A percentile compares a stretch with the other conserved stretches of the same genome.
These are phyloP conservation scores for Poa annua DNA, from an alignment of 176 grass and related monocot genomes.

Conservation along the genomic window DNA sequence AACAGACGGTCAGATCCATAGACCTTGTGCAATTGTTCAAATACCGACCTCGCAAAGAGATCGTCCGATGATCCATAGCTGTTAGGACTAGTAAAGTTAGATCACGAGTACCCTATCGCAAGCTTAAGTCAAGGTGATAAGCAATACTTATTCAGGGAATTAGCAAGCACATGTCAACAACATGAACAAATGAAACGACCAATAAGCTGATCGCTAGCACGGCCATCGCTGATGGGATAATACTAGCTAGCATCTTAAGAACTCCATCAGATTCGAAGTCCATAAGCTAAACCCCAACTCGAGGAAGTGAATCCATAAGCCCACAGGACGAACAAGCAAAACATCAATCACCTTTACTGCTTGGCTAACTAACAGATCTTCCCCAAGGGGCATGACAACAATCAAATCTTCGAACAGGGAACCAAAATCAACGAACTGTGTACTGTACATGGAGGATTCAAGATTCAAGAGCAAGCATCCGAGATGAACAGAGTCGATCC, in stretches of 20 bases:
- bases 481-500: not conserved
- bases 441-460: too few relatives aligned
- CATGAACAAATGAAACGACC: not conserved
- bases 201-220: conserved; percentile 1
- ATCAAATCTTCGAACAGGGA: not conserved
- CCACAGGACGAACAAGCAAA: not conserved
- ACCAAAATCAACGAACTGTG: not conserved
- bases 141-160: not conserved
- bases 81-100: not conserved
- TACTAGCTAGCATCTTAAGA: not conserved
- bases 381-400: not conserved
- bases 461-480: not conserved
- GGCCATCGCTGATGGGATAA: not conserved
- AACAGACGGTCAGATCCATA: not conserved
- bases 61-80: not conserved
- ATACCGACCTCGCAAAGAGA: conserved; percentile 25
- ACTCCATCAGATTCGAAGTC: not conserved
- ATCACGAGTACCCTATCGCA: not conserved
- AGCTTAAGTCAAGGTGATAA: not conserved
- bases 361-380: conserved; percentile 38
- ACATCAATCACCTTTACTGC: not conserved
- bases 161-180: not conserved
- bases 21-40: not conserved
- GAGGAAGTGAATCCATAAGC: not conserved
- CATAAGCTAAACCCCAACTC: conserved; percentile 5